Evolutionary conservation across 441 rosid genomes (phyloP), one percentile per base, ranked within the genome.

Genomic region (Populus hybrid): DNA sequence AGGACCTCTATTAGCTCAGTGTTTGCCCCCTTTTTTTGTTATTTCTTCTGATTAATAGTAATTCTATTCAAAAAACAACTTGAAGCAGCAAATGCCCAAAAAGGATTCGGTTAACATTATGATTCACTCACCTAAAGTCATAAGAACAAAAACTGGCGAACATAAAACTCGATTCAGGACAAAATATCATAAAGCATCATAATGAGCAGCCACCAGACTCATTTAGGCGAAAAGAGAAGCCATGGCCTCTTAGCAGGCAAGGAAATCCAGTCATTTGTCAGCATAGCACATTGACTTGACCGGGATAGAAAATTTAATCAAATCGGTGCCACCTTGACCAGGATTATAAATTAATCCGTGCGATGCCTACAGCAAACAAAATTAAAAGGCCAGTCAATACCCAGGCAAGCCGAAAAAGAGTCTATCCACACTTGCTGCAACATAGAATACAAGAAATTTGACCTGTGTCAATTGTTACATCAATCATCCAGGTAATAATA

Each of bases 401-500:
- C 42, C n/a, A 19, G 75, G 42, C 57, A 57, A 50, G 64, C 21
- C 68, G 67, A 59, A 23, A 30, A 72, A 7, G 28, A 19, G 23
- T 16, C 36, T 18, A 71, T 28, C 23, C 10, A 35, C 14, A 35
- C 24, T 36, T 70, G 74, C 79, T 70, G 36, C 57, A 24, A 71
- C 61, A 40, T 11, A 18, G 35, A 32, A 75, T 70, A 67, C 57
- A 69, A 8, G 69, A 34, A 71, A 42, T 77, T 63, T 67, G n/a
- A 75, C 24, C 53, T 73, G 70, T 74, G 86, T 70, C 38, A 65
- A 61, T 71, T 30, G 76, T 70, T 46, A 59, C 40, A 16, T 88
- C 82, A 95, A 73, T 93, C 98, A 78, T 94, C 98, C 81, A 94
- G 83, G 81, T 95, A 95, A 83, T 93, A 95, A 80, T 93, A 95